Percentiles rank a stretch among this genome's conserved stretches.
Evolutionary conservation across 306 rosid genomes (phyloP).

Genomic region (Gleditsia sinensis): DNA sequence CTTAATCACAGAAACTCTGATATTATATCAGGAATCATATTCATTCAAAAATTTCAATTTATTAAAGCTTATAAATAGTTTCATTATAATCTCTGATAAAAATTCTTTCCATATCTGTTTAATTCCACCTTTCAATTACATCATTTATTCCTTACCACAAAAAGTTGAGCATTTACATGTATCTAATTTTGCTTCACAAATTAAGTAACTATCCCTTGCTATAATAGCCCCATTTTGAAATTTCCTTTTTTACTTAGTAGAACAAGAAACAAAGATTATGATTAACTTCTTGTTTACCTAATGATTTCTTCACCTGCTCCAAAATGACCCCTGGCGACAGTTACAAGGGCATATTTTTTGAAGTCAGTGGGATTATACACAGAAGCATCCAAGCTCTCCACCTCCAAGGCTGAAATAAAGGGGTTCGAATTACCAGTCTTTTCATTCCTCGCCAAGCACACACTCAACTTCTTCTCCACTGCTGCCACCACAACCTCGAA

Average conservation of each 20-base stretch:
- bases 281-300: conserved; percentile 44
- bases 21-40: too few relatives aligned
- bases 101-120: conserved; percentile 16
- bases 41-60: too few relatives aligned
- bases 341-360: conserved; percentile 58
- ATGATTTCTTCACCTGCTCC: conserved; percentile 51
- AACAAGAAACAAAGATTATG: neutral
- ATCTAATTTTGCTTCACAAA: neutral
- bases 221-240: neutral
- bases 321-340: conserved; percentile 61
- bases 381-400: conserved; percentile 58
- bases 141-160: neutral
- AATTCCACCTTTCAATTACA: neutral
- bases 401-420: conserved; percentile 83
- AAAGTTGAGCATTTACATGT: neutral
- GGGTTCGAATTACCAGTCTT: conserved; percentile 62
- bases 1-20: too few relatives aligned
- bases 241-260: neutral
- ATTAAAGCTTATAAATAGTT: too few relatives aligned
- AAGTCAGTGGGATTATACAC: conserved; percentile 77
- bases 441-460: conserved; percentile 76
- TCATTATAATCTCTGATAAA: too few relatives aligned
- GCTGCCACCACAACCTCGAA: conserved; percentile 66
- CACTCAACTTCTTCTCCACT: conserved; percentile 51
- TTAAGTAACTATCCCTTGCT: neutral